Evolutionary conservation across 2,329 filamentous ascomycete genomes (phyloP), one percentile per base, ranked within the genome.

Genomic region (Lasiodiplodia gonubiensis): DNA sequence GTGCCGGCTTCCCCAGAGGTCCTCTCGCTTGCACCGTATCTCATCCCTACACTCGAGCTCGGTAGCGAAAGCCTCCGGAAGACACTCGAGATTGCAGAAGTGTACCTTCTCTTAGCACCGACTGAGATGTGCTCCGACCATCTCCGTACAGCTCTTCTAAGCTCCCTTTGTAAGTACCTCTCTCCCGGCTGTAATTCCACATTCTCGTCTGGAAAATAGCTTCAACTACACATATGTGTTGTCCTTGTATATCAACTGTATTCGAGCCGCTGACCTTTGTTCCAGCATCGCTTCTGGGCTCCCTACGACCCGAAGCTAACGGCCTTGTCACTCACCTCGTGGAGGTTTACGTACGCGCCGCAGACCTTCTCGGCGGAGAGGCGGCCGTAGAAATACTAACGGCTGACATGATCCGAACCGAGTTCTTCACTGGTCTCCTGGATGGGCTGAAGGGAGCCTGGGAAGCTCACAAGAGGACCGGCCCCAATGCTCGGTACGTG

Each of bases 401-500:
- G 0, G 84, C 81, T 54, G 87, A 85, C 70, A 82, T 89, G 46
- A 86, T 91, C 57, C 82, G 86, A 30, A 82, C 87, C 1, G 84
- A 86, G 11, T 79, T 88, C 25, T 83, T 89, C 0, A 86, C 86
- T 0, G 84, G 85, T 23, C 86, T 84, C 0, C 70, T 85, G 6
- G 73, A 80, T 46, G 81, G 80, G 12, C 75, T 85, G 0, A 78
- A 78, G 21, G 78, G 77, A 12, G 76, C 75, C 55, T 81, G 88
- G 85, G 86, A 91, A 74, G 89, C 92, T 2, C 90, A 92, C 72
- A 90, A 96, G 76, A 92, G 91, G 0, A 92, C 91, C 0, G 94
- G 95, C 0, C 94, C 94, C 0, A 91, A 77, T 42, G 57, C 66
- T 16, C 54, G 65, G 59, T 63, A 51, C 48, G 16, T 14, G 14